phyloP scores from a whole-genome alignment of 2,329 filamentous ascomycete species.

The Neurospora sp. region DNA sequence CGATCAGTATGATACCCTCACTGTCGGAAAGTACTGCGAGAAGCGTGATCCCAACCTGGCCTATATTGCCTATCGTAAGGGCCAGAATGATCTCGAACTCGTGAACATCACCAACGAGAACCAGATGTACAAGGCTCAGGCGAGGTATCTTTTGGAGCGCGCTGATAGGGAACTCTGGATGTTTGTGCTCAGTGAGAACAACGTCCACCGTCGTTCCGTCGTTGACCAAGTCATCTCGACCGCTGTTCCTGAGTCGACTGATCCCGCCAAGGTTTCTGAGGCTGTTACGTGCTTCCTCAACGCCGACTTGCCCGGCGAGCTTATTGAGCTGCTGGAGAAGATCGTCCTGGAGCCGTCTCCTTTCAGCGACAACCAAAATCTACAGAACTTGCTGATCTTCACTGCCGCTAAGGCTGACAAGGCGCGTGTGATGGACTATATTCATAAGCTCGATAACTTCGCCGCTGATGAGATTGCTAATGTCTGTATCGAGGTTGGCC shows the following conservation, averaged over 20 bases:
- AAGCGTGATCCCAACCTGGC: slow-evolving; percentile 95
- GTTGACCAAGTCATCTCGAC: slow-evolving; percentile 95
- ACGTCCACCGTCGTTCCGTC: slow-evolving; percentile 84
- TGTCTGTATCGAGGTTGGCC: slow-evolving; percentile 87
- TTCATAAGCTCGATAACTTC: slow-evolving; percentile 82
- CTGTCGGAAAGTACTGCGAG: slow-evolving; percentile 95
- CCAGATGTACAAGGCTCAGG: slow-evolving; percentile 98
- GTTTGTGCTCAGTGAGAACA: slow-evolving; percentile 92
- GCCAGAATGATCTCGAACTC: slow-evolving; percentile 92
- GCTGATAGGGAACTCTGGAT: slow-evolving; percentile 85
- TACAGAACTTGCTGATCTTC: slow-evolving; percentile 93
- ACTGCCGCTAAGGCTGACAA: slow-evolving; percentile 97
- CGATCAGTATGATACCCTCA: slow-evolving; percentile 86
- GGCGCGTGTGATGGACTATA: slow-evolving; percentile 88
- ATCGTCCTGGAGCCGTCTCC: slow-evolving; percentile 98
- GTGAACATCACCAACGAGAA: slow-evolving; percentile 99
- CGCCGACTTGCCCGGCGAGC: slow-evolving; percentile 81
- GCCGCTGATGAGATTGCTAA: slow-evolving; percentile 85
- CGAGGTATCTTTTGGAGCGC: slow-evolving; percentile 85
- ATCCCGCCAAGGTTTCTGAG: slow-evolving; percentile 89
- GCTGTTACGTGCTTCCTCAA: slow-evolving; percentile 89
- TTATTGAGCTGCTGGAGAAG: slow-evolving; percentile 97
- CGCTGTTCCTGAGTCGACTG: slow-evolving; percentile 83
- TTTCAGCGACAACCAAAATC: slow-evolving; percentile 93
- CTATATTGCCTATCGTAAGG: slow-evolving; percentile 91